Conservation (phyloP, 208 protist genomes). For the Perkinsela sp. region DNA sequence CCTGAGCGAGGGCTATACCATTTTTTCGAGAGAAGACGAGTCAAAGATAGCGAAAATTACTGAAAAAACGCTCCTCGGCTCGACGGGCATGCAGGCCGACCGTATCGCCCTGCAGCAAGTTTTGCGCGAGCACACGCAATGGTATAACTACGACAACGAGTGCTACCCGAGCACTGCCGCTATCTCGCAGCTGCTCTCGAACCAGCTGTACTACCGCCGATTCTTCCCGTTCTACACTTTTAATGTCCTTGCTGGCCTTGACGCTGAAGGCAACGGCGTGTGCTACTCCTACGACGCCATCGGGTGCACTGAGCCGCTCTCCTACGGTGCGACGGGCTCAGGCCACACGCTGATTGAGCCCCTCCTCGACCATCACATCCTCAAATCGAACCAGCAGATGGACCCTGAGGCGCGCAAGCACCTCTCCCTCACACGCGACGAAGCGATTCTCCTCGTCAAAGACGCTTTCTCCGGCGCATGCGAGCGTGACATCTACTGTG, state of each 20-base stretch:
- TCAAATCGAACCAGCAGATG: slow-evolving; percentile 28
- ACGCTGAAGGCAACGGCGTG: slow-evolving; percentile 71
- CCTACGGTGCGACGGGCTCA: slow-evolving; percentile 67
- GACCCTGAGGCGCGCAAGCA: slow-evolving; percentile 16
- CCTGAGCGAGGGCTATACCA: slow-evolving; percentile 81
- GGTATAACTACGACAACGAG: slow-evolving; percentile 76
- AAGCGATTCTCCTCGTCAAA: slow-evolving; percentile 69
- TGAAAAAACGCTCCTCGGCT: slow-evolving; percentile 61
- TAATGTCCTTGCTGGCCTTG: slow-evolving; percentile 86
- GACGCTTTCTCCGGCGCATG: slow-evolving; percentile 77
- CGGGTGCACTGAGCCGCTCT: slow-evolving; percentile 75
- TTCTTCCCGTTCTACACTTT: slow-evolving; percentile 98
- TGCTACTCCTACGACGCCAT: slow-evolving; percentile 94
- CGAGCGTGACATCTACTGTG: slow-evolving; percentile 89
- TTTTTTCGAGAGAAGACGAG: slow-evolving; percentile 65
- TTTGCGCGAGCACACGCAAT: slow-evolving; percentile 60
- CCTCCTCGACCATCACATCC: slow-evolving; percentile 84
- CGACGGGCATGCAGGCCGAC: slow-evolving; percentile 88
- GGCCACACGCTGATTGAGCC: slow-evolving; percentile 79
- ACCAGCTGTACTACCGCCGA: slow-evolving; percentile 80
- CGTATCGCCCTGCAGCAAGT: slow-evolving; percentile 77
- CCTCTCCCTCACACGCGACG: slow-evolving; percentile 18
- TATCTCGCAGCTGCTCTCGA: slow-evolving; percentile 85
- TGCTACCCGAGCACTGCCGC: slow-evolving; percentile 65
- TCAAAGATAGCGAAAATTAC: slow-evolving; percentile 81